These are phyloP conservation scores for Apiospora hydei DNA, from an alignment of 2,329 filamentous ascomycete genomes.

Conservation along the genomic window DNA sequence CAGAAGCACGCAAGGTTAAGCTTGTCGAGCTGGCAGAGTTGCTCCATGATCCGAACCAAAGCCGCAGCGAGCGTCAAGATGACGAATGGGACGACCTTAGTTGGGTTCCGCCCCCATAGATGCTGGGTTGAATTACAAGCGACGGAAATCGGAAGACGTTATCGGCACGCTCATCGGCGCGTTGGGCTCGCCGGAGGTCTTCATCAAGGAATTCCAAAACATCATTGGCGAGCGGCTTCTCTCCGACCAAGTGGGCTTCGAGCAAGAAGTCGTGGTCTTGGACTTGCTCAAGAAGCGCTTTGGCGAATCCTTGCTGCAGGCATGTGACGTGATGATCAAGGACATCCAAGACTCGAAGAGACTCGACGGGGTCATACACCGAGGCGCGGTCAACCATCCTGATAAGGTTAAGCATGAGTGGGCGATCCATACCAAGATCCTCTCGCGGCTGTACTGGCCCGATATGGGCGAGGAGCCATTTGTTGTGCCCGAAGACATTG, in stretches of 20 bases:
- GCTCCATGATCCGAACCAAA: conserved; percentile 67
- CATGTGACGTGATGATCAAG: conserved; percentile 96
- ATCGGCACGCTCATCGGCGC: conserved; percentile 89
- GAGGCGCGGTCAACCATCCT: conserved; percentile 42
- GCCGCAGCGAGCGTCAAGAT: conserved; percentile 59
- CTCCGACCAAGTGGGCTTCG: conserved; percentile 71
- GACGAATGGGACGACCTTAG: conserved; percentile 88
- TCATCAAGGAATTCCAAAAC: conserved; percentile 91
- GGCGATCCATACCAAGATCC: conserved; percentile 78
- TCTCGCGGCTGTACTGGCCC: conserved; percentile 95
- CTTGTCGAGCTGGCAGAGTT: conserved; percentile 73
- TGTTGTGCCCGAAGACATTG: conserved; percentile 65
- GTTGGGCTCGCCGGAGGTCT: conserved; percentile 87
- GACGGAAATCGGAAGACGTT: conserved; percentile 87
- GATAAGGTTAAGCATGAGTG: conserved; percentile 40
- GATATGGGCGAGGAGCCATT: conserved; percentile 76
- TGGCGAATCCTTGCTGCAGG: conserved; percentile 84
- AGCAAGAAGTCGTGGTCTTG: conserved; percentile 83
- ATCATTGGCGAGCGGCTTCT: conserved; percentile 86
- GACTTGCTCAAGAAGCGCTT: conserved; percentile 89
- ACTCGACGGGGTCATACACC: conserved; percentile 73
- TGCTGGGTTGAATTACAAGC: conserved; percentile 89
- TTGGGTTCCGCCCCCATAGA: conserved; percentile 95
- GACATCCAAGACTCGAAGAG: conserved; percentile 86
- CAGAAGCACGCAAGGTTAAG: conserved; percentile 52